Conservation (phyloP, 345 rosid genomes). For the Raphanus raphanistrum region DNA sequence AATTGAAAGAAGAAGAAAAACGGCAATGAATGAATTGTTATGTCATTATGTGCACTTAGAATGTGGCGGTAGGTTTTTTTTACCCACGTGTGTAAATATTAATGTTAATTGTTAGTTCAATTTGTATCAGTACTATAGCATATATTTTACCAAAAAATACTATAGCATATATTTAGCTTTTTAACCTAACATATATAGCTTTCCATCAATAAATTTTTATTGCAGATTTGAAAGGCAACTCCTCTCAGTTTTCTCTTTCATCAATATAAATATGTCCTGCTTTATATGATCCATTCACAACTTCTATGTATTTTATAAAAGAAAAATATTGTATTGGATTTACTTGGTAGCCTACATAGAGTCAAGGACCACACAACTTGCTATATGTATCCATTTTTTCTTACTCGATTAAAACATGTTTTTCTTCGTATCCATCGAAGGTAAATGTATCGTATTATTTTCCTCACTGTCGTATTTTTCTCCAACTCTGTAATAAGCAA, state of each 20-base stretch:
- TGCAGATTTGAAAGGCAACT: too few relatives aligned
- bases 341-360: too few relatives aligned
- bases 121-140: neutral
- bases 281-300: too few relatives aligned
- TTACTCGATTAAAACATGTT: neutral
- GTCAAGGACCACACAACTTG: constrained; percentile 25
- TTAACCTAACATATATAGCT: too few relatives aligned
- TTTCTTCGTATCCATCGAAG: neutral
- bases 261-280: too few relatives aligned
- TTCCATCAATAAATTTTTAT: too few relatives aligned
- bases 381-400: neutral
- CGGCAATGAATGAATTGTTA: neutral
- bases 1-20: neutral
- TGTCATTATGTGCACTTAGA: neutral
- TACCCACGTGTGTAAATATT: neutral
- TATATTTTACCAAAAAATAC: too few relatives aligned
- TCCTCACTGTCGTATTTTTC: neutral
- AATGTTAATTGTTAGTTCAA: neutral
- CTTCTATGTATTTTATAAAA: too few relatives aligned
- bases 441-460: neutral
- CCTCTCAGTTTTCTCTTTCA: too few relatives aligned
- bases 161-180: too few relatives aligned
- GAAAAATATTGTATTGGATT: too few relatives aligned
- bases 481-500: neutral
- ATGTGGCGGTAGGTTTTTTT: neutral